Conservation (phyloP, 495 filamentous ascomycete species). For the Penicillium herquei region DNA sequence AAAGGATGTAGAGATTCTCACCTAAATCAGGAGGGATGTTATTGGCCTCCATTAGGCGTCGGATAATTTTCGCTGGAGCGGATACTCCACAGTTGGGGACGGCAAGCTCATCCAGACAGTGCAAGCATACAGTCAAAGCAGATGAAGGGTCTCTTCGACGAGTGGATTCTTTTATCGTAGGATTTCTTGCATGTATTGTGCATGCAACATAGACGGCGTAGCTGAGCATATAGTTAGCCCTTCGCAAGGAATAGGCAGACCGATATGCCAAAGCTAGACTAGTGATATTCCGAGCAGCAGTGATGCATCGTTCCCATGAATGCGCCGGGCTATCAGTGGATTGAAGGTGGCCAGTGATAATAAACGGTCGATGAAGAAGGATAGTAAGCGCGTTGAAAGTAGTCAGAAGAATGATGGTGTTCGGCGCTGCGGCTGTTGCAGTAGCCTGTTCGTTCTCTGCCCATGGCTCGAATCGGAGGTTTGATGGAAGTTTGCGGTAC, state of each 20-base stretch:
- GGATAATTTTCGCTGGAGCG: neutral
- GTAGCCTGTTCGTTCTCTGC: neutral
- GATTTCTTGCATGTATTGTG: slow-evolving; percentile 13
- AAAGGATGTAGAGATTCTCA: neutral
- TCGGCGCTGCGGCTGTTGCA: neutral
- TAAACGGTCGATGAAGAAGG: slow-evolving; percentile 20
- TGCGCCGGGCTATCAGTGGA: slow-evolving; percentile 2
- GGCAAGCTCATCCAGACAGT: neutral
- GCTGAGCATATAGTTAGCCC: slow-evolving; percentile 22
- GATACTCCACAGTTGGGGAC: neutral
- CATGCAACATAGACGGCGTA: slow-evolving; percentile 23
- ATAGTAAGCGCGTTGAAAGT: slow-evolving; percentile 19
- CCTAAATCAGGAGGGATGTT: neutral
- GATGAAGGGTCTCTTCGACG: neutral
- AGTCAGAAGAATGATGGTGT: slow-evolving; percentile 10
- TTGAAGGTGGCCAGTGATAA: slow-evolving; percentile 15
- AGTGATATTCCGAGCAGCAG: slow-evolving; percentile 20
- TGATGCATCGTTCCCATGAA: slow-evolving; percentile 18
- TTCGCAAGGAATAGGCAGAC: slow-evolving; percentile 11
- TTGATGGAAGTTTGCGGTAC: slow-evolving; percentile 12
- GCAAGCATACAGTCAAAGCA: neutral
- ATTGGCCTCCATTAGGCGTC: neutral
- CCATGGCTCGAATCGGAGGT: slow-evolving; percentile 9
- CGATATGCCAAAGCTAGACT: slow-evolving; percentile 15
- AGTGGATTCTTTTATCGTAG: neutral